These are phyloP conservation scores for Thielaviopsis punctulata DNA, from an alignment of 2,329 filamentous ascomycete genomes.

Conservation along the genomic window DNA sequence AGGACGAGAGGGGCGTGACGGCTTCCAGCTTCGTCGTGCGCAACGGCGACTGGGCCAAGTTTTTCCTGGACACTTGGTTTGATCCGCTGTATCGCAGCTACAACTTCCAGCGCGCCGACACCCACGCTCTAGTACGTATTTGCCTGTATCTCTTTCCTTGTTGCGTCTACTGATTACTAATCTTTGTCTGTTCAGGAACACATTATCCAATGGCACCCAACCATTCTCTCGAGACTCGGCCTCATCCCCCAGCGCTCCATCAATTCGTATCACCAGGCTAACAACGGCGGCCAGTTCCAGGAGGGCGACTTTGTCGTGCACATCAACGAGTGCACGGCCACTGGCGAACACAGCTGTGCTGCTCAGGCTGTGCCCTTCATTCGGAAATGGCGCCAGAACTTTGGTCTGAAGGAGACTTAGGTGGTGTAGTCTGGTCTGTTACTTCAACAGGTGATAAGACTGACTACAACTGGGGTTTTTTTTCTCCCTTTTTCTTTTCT, in stretches of 20 bases:
- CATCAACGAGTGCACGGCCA: conserved; percentile 54
- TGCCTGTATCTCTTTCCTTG: neutral
- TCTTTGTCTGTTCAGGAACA: conserved; percentile 44
- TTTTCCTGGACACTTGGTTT: conserved; percentile 89
- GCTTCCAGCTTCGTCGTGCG: conserved; percentile 63
- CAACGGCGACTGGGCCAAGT: conserved; percentile 80
- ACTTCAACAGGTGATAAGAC: neutral
- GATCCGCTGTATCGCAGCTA: conserved; percentile 86
- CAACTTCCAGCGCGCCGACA: conserved; percentile 90
- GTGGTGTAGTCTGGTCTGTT: neutral
- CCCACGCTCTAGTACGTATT: conserved; percentile 61
- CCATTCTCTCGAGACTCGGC: conserved; percentile 75
- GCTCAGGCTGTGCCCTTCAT: conserved; percentile 44
- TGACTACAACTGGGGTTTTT: neutral
- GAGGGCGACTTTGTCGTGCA: conserved; percentile 74
- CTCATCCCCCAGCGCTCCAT: conserved; percentile 73
- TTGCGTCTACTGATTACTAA: conserved; percentile 2
- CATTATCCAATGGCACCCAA: conserved; percentile 91
- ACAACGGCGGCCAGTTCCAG: conserved; percentile 48
- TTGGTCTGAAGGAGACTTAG: conserved; percentile 25
- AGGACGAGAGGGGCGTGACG: conserved; percentile 66
- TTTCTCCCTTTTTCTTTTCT: neutral
- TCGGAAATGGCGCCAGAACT: conserved; percentile 28
- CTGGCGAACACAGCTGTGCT: conserved; percentile 45
- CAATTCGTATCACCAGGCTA: conserved; percentile 53